These are phyloP conservation scores for Fusarium sp. DNA, from an alignment of 2,329 filamentous ascomycete species.

Conservation along the genomic window DNA sequence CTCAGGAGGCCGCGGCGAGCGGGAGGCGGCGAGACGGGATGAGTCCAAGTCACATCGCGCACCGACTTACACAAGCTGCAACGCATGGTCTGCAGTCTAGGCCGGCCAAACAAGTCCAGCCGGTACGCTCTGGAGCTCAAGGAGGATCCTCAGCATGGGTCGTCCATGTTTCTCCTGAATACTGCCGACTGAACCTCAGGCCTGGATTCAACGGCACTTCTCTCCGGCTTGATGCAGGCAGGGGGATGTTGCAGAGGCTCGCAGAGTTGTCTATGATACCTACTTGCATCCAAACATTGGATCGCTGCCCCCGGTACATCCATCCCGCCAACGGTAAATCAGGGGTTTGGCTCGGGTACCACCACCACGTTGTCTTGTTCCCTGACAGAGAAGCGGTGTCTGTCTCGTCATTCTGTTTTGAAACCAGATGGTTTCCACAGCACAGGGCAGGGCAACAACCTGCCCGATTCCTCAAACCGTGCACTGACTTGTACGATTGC, in stretches of 20 bases:
- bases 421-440: conserved; percentile 3
- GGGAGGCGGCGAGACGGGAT: conserved; percentile 20
- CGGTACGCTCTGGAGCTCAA: not conserved
- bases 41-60: conserved; percentile 21
- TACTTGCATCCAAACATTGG: not conserved
- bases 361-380: not conserved
- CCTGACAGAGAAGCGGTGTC: not conserved
- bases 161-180: not conserved
- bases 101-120: conserved; percentile 21
- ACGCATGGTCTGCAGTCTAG: conserved; percentile 27
- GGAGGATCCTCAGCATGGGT: not conserved
- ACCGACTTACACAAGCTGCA: not conserved
- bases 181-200: not conserved
- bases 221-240: not conserved
- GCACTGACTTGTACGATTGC: not conserved
- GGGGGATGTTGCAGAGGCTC: not conserved
- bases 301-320: not conserved
- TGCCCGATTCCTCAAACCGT: not conserved
- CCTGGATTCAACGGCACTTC: not conserved
- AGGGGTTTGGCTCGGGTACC: conserved; percentile 7
- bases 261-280: not conserved
- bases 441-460: not conserved
- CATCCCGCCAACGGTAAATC: conserved; percentile 2
- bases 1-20: conserved; percentile 21
- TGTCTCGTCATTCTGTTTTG: conserved; percentile 3